Evolutionary conservation across 305 asterid genomes (phyloP).

Genomic region (Solanum hybrid): DNA sequence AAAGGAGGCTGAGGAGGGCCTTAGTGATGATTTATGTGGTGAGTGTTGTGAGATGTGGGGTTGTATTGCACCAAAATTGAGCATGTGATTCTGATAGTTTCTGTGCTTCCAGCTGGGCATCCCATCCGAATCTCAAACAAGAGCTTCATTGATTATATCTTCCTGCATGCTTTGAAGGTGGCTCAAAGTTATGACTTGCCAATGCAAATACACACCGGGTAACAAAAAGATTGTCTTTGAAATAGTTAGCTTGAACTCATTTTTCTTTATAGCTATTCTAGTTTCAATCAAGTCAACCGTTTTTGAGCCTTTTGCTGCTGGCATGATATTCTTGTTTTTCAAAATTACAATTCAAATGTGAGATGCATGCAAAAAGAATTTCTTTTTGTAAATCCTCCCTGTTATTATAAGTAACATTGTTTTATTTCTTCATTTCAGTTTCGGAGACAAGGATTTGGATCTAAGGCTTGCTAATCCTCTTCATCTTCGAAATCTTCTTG

Average conservation of each 20-base stretch:
- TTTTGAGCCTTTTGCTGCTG: not conserved
- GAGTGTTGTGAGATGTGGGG: slow-evolving; percentile 4
- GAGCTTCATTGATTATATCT: slow-evolving; percentile 67
- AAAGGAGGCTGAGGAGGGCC: slow-evolving; percentile 74
- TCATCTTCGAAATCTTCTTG: slow-evolving; percentile 80
- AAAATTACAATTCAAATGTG: not conserved
- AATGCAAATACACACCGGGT: slow-evolving; percentile 97
- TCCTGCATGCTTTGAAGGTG: slow-evolving; percentile 66
- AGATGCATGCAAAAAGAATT: not conserved
- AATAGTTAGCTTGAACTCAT: not conserved
- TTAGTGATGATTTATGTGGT: slow-evolving; percentile 52
- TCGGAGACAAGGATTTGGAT: slow-evolving; percentile 92
- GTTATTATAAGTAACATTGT: not conserved
- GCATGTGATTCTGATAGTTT: slow-evolving; percentile 18
- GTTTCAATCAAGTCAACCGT: not conserved
- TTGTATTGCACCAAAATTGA: not conserved
- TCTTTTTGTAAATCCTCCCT: not conserved
- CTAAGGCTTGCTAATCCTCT: slow-evolving; percentile 85
- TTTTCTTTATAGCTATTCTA: not conserved
- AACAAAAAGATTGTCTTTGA: slow-evolving; percentile 8
- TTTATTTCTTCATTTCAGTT: slow-evolving; percentile 34
- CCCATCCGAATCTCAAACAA: slow-evolving; percentile 70
- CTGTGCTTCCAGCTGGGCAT: slow-evolving; percentile 46
- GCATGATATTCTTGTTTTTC: not conserved
- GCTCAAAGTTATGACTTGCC: slow-evolving; percentile 69